Evolutionary conservation across 2,329 filamentous ascomycete species (phyloP).

Genomic region (Rhexocercosporidium sp.): DNA sequence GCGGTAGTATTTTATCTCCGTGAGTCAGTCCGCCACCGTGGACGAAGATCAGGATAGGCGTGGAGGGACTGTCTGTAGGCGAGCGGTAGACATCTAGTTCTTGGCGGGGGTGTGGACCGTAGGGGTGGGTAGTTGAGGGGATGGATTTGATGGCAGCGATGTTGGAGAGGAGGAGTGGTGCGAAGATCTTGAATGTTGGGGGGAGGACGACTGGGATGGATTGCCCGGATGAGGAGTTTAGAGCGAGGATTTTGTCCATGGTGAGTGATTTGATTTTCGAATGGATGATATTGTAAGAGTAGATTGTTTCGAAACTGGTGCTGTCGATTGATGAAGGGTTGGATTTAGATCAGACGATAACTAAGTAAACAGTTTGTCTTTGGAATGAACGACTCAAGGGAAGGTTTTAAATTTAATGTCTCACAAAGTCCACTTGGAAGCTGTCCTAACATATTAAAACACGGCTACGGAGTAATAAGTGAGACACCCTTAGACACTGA

Average conservation of each 20-base stretch:
- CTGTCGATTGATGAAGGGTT: no score
- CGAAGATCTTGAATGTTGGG: conserved; percentile 36
- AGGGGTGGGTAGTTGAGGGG: conserved; percentile 29
- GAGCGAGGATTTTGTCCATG: conserved; percentile 35
- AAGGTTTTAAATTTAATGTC: no score
- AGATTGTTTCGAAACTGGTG: no score
- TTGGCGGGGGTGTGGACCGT: conserved; percentile 40
- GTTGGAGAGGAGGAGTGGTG: conserved; percentile 33
- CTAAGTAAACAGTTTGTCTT: no score
- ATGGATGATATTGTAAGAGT: no score
- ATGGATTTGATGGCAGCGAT: conserved; percentile 34
- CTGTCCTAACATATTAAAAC: no score
- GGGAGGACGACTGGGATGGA: conserved; percentile 30
- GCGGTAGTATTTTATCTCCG: conserved; percentile 35
- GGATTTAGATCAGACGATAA: no score
- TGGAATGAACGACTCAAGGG: no score
- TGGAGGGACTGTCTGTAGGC: conserved; percentile 5
- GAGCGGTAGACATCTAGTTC: conserved; percentile 38
- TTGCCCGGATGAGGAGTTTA: conserved; percentile 27
- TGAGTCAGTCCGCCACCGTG: conserved; percentile 39
- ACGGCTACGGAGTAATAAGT: no score
- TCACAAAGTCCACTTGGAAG: no score
- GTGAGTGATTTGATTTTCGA: no score
- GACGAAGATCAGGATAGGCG: conserved; percentile 40
- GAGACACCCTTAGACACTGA: no score